Evolutionary conservation across 495 filamentous ascomycete species (phyloP).

Genomic region (Glutinoglossum americanum): DNA sequence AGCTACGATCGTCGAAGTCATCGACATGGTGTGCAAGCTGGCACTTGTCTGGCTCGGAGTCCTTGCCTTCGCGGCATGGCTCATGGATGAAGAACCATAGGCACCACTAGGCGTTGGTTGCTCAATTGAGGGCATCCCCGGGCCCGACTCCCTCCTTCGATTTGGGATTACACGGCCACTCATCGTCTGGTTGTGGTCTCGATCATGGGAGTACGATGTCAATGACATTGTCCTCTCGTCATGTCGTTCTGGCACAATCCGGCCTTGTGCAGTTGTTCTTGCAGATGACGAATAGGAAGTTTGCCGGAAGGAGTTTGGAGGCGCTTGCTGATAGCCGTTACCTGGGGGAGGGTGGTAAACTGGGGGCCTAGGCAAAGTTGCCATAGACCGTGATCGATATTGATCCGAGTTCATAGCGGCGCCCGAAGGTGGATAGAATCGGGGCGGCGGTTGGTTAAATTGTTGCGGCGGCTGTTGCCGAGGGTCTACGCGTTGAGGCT

Average conservation of each 20-base stretch:
- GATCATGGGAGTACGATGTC: conserved; percentile 60
- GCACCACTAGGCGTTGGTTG: not conserved
- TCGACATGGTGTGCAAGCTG: conserved; percentile 42
- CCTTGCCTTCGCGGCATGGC: conserved; percentile 13
- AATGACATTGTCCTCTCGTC: conserved; percentile 93
- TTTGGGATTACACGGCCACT: conserved; percentile 74
- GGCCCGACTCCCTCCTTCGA: conserved; percentile 33
- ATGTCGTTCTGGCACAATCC: conserved; percentile 74
- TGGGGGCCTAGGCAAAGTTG: conserved; percentile 41
- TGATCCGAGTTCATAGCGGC: conserved; percentile 67
- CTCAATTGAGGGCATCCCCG: conserved; percentile 11
- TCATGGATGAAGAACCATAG: not conserved
- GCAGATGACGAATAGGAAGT: conserved; percentile 45
- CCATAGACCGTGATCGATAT: conserved; percentile 83
- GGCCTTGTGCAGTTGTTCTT: conserved; percentile 74
- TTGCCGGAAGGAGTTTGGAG: conserved; percentile 54
- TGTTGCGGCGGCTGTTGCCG: conserved; percentile 37
- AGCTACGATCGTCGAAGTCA: conserved; percentile 57
- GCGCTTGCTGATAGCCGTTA: conserved; percentile 36
- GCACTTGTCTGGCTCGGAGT: conserved; percentile 17
- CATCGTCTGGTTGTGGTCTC: conserved; percentile 68
- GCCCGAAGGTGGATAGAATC: conserved; percentile 29
- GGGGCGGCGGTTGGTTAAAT: conserved; percentile 31
- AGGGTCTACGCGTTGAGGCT: conserved; percentile 48
- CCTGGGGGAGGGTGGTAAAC: conserved; percentile 42